phyloP scores from a whole-genome alignment of 2,329 filamentous ascomycete genomes.

The Bimuria novae-zelandiae region DNA sequence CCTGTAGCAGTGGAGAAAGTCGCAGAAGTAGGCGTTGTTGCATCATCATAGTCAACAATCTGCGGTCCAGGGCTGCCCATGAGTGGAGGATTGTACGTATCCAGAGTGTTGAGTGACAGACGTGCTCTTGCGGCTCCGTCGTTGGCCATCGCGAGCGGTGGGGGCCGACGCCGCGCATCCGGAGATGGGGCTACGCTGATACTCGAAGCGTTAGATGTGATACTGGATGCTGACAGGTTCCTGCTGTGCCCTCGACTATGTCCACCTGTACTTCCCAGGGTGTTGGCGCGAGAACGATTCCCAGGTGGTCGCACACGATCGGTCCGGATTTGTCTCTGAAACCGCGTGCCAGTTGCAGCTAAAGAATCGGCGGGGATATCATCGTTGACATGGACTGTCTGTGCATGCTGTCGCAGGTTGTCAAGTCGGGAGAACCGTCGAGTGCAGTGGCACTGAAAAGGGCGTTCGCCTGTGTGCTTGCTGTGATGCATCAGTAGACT shows the following conservation, averaged over 20 bases:
- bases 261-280: conserved; percentile 71
- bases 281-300: conserved; percentile 75
- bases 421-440: conserved; percentile 91
- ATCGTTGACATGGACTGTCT: conserved; percentile 97
- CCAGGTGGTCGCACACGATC: conserved; percentile 78
- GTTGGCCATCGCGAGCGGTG: conserved; percentile 80
- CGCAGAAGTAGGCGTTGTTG: conserved; percentile 81
- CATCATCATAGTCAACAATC: conserved; percentile 70
- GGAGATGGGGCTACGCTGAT: conserved; percentile 57
- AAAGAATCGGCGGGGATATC: conserved; percentile 94
- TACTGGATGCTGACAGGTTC: conserved; percentile 87
- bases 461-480: conserved; percentile 96
- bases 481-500: conserved; percentile 53
- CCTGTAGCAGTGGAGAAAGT: conserved; percentile 77
- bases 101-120: conserved; percentile 60
- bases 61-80: conserved; percentile 66
- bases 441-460: conserved; percentile 94
- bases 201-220: conserved; percentile 73
- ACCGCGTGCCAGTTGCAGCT: conserved; percentile 87
- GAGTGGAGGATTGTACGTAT: conserved; percentile 65
- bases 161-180: conserved; percentile 70
- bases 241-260: conserved; percentile 77
- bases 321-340: conserved; percentile 88
- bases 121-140: conserved; percentile 66
- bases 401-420: conserved; percentile 93